phyloP scores from a whole-genome alignment of 495 filamentous ascomycete genomes.

The Lasiosphaeria hispida region DNA sequence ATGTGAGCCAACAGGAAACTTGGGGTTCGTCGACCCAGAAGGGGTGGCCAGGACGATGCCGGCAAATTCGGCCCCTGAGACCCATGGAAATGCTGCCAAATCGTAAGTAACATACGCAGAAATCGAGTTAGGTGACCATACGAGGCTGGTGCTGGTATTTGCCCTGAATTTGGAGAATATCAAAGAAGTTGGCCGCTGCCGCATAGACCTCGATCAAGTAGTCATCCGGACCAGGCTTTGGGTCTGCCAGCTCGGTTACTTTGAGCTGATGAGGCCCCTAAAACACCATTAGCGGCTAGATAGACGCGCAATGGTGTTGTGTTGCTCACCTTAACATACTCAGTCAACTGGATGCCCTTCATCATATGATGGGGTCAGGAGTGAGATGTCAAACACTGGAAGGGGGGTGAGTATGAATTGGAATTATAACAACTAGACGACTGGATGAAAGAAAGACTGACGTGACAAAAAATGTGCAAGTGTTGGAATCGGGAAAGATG shows the following conservation, averaged over 20 bases:
- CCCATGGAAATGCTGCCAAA: slow-evolving; percentile 68
- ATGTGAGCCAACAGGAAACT: slow-evolving; percentile 69
- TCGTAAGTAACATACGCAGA: slow-evolving; percentile 1
- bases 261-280: slow-evolving; percentile 77
- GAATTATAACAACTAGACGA: background rate
- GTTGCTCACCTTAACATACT: slow-evolving; percentile 69
- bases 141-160: slow-evolving; percentile 66
- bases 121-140: slow-evolving; percentile 18
- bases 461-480: background rate
- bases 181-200: slow-evolving; percentile 91
- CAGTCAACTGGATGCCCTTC: slow-evolving; percentile 77
- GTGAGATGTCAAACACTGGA: too few species aligned
- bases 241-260: slow-evolving; percentile 70
- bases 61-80: slow-evolving; percentile 82
- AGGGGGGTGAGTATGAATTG: background rate
- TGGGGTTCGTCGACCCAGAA: slow-evolving; percentile 34
- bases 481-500: background rate
- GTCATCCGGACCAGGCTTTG: slow-evolving; percentile 63
- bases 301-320: background rate
- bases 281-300: background rate
- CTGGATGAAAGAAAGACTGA: background rate
- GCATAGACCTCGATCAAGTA: slow-evolving; percentile 91
- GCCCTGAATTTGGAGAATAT: slow-evolving; percentile 84
- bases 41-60: slow-evolving; percentile 71
- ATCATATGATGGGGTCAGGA: slow-evolving; percentile 43